These are phyloP conservation scores for Rhodotorula sp. DNA, from an alignment of 1,284 basidiomycete species.

Conservation along the genomic window DNA sequence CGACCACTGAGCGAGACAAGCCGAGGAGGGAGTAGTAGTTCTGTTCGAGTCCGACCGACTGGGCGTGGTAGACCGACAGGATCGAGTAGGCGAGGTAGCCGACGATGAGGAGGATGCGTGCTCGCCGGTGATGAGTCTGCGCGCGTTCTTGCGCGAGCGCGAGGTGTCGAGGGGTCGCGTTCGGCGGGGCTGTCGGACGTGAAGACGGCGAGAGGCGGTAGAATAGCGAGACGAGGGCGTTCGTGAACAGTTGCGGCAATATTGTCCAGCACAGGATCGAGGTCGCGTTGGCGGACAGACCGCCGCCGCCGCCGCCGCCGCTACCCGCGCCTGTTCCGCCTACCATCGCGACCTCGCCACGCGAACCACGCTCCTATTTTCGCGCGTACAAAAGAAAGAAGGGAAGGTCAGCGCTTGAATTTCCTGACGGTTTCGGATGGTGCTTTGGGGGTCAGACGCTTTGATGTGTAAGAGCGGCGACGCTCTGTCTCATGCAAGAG, in stretches of 20 bases:
- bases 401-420: neutral
- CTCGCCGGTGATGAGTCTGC: constrained; percentile 16
- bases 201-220: constrained; percentile 27
- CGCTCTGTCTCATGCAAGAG: constrained; percentile 23
- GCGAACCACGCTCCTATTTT: neutral
- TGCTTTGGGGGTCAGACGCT: constrained; percentile 28
- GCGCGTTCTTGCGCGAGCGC: constrained; percentile 10
- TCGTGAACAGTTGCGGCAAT: constrained; percentile 29
- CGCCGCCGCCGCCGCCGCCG: constrained; percentile 6
- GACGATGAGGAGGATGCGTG: constrained; percentile 28
- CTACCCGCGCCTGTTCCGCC: neutral
- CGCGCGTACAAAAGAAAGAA: neutral
- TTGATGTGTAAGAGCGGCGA: constrained; percentile 25
- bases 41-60: constrained; percentile 1
- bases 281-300: constrained; percentile 23
- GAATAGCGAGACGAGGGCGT: constrained; percentile 26
- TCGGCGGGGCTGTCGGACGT: constrained; percentile 19
- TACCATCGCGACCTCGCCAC: neutral
- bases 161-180: constrained; percentile 16
- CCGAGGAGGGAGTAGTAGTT: constrained; percentile 42
- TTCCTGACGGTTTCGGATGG: too few species aligned
- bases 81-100: constrained; percentile 35
- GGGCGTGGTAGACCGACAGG: constrained; percentile 16
- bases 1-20: constrained; percentile 25
- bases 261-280: constrained; percentile 34